Evolutionary conservation across 148 eudicot genomes (phyloP), one percentile per base, ranked within the genome.

Genomic region (Arbutus unedo): DNA sequence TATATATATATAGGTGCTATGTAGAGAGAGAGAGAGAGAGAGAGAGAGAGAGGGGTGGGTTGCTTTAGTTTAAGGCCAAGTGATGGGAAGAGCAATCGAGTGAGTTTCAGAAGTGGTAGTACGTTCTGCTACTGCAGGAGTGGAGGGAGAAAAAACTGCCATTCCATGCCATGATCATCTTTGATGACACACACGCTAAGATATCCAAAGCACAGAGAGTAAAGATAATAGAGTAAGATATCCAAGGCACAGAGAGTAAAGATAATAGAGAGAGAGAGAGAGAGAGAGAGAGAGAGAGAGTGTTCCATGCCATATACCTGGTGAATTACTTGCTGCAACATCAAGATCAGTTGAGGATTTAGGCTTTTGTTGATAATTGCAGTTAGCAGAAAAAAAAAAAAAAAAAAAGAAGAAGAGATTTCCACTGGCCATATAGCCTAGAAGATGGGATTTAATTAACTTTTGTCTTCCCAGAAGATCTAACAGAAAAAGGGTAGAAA

Each of bases 41-140:
- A 43, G 80, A 57, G 70, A 19, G 53, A n/a, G 53, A 43, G 49
- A 57, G 70, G 8, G 68, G 3, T 0, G 41, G 5, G 7, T n/a
- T 23, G 59, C 18, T n/a, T 55, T 55, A 43, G 38, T 31, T 31
- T 31, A 44, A n/a, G 71, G 43, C n/a, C 54, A 45, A 64, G 71
- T 41, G 16, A 66, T 66, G 71, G 71, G 71, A 14, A 48, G 55
- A 79, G 81, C 81, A 62, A 79, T 79, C 62, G 81, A 79, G 81
- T 79, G 38, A 62, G 70, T 79, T 21, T 10, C 72, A 59, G 81
- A 44, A 78, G 13, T 23, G 5, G 43, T 19, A 57, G 81, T 10
- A 56, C 49, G 9, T 23, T 21, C 15, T n/a, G 4, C 15, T 25
- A 10, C 41, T 5, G 16, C 41, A 21, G 68, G 48, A 45, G n/a